These are phyloP conservation scores for Botrytis elliptica DNA, from an alignment of 2,329 filamentous ascomycete genomes.

Conservation along the genomic window DNA sequence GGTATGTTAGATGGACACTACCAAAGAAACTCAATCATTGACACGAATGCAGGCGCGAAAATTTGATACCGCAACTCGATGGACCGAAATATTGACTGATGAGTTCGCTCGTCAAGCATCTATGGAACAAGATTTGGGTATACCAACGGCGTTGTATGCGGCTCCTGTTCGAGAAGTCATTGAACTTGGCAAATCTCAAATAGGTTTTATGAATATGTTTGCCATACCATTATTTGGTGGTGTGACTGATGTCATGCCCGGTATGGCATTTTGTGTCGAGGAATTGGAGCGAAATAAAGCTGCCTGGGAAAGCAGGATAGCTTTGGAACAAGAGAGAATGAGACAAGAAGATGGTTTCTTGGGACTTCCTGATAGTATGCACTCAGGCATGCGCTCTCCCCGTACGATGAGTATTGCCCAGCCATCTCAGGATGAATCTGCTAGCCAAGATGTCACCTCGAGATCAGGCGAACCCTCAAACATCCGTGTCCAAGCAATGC, in stretches of 20 bases:
- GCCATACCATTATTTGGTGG: conserved; percentile 88
- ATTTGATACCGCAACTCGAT: conserved; percentile 77
- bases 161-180: conserved; percentile 79
- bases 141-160: conserved; percentile 83
- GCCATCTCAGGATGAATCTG: conserved; percentile 25
- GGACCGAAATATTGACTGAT: conserved; percentile 92
- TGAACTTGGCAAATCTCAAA: conserved; percentile 82
- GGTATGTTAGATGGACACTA: conserved; percentile 53
- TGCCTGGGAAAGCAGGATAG: conserved; percentile 68
- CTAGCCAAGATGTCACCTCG: conserved; percentile 27
- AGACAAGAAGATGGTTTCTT: conserved; percentile 40
- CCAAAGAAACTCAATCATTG: conserved; percentile 27
- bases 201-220: conserved; percentile 96
- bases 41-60: conserved; percentile 65
- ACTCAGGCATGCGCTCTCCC: conserved; percentile 37
- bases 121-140: conserved; percentile 86
- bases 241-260: conserved; percentile 80
- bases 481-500: conserved; percentile 29
- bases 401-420: conserved; percentile 37
- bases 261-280: conserved; percentile 78
- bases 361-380: conserved; percentile 38
- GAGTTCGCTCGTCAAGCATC: conserved; percentile 91
- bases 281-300: conserved; percentile 77
- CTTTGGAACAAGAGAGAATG: conserved; percentile 53
- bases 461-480: conserved; percentile 24